Evolutionary conservation across 345 rosid species (phyloP), one percentile per base, ranked within the genome.

Genomic region (Eucalyptus decipiens): DNA sequence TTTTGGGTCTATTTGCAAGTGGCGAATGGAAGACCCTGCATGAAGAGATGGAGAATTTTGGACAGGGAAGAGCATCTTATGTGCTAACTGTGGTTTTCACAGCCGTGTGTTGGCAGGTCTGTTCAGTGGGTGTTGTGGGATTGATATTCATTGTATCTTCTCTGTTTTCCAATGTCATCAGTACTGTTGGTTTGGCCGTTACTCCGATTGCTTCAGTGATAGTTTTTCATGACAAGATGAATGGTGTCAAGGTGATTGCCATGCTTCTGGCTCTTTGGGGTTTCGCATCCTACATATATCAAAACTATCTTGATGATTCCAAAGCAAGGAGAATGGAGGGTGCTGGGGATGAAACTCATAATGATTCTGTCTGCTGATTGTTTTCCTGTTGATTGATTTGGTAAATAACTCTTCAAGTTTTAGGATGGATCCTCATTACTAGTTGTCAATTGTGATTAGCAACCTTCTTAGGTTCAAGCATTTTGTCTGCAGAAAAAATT

Each of bases 121-220:
- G 95, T 88, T 91, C 96, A 6, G 96, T 95, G 80, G 98, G 98
- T 32, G 95, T 94, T 30, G 95, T 96, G 51, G 97, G 98, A 14
- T 92, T 96, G 95, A 92, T 96, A 80, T 96, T 94, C 40, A 80
- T 94, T 85, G 95, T 94, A 67, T 95, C 98, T 42, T 96, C 96
- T 15, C 95, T 96, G 81, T 96, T 96, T 93, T 96, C 98, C 89
- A 95, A 95, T 83, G 98, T 95, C 37, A 94, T 95, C 67, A 94
- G 97, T 49, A 94, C 96, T 21, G 72, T 94, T 7, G 95, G 95
- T 34, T 89, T 96, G 95, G 95, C 96, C 17, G 90, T 95, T 13
- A 93, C 95, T 54, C 97, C 96, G 23, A 88, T 95, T 52, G 94
- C 94, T 58, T 89, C 97, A 10, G 92, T 96, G 86, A 88, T 95